Conservation (phyloP, 1,284 basidiomycete species). For the Fomitopsis pinicola region DNA sequence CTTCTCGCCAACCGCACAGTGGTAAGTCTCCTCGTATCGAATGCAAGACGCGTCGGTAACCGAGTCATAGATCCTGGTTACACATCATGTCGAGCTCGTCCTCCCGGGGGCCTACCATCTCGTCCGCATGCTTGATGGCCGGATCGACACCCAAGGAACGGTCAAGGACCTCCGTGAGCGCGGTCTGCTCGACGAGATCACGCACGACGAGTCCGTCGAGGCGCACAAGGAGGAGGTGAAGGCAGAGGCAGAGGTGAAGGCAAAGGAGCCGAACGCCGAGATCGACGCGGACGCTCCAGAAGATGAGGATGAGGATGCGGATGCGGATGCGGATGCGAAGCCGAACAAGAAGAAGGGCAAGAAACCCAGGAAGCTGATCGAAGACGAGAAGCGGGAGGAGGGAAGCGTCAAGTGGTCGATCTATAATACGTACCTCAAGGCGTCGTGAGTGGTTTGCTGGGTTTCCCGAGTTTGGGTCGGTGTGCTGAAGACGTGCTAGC, state of each 20-base stretch:
- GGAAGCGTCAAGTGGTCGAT: constrained; percentile 79
- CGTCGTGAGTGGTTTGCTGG: constrained; percentile 39
- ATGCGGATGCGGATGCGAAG: constrained; percentile 6
- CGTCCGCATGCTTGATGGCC: constrained; percentile 70
- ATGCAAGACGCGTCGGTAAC: background rate
- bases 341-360: constrained; percentile 33
- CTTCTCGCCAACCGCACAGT: constrained; percentile 65
- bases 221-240: constrained; percentile 29
- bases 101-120: constrained; percentile 66
- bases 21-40: constrained; percentile 32
- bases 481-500: constrained; percentile 25
- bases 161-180: constrained; percentile 52
- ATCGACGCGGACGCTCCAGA: constrained; percentile 15
- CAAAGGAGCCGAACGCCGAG: constrained; percentile 20
- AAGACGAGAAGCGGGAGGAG: constrained; percentile 67
- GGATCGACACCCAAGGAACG: constrained; percentile 65
- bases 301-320: background rate
- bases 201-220: constrained; percentile 36
- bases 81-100: constrained; percentile 73
- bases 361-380: constrained; percentile 60
- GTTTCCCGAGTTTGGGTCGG: background rate
- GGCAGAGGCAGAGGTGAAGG: constrained; percentile 31
- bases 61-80: constrained; percentile 52
- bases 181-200: constrained; percentile 57
- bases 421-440: constrained; percentile 75